Evolutionary conservation across 805 yeast genomes (phyloP), one percentile per base, ranked within the genome.

Genomic region (Ogataea nonfermentans): DNA sequence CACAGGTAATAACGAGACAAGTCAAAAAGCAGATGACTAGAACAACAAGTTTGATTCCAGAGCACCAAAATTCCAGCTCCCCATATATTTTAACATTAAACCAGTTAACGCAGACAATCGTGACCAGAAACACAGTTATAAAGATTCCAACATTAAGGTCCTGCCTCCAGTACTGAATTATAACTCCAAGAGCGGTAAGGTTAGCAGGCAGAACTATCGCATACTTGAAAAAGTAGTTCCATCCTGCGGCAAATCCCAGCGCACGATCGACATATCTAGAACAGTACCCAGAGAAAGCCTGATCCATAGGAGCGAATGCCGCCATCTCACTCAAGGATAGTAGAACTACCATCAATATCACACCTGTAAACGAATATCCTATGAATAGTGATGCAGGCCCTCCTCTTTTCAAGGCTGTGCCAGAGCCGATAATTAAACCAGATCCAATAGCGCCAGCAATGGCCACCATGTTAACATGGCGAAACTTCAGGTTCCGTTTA

Each of bases 391-490:
- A 71, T 7, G 80, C 82, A 9, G 89, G 88, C n/a, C 89, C 88
- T 52, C 84, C 81, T 19, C 67, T 59, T 11, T 70, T 49, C 33
- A 82, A 61, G 1, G 83, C 71, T 10, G 70, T 59, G 42, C 83
- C 82, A 4, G 85, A 74, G 48, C 84, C 84, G 14, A 84, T 80
- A 41, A 84, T 76, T 35, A 84, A 67, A 45, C 89, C 91, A 4
- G 88, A 79, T 43, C 91, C 93, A 51, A 84, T 81, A 45, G 82
- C 74, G 14, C 88, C 88, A 43, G 88, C 89, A 44, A 82, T 68
- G 32, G 88, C 84, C 61, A 83, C 82, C 85, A 81, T 78, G 39
- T 79, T 77, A 50, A 83, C 60, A 53, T 83, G 88, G 47, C 87
- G 67, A 31, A 76, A 71, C 51, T 73, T 75, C 30, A 79, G 66